Percentiles rank a stretch among this genome's conserved stretches.
Conservation (phyloP, 1,284 basidiomycete species). For the Ganoderma leucocontextum region DNA sequence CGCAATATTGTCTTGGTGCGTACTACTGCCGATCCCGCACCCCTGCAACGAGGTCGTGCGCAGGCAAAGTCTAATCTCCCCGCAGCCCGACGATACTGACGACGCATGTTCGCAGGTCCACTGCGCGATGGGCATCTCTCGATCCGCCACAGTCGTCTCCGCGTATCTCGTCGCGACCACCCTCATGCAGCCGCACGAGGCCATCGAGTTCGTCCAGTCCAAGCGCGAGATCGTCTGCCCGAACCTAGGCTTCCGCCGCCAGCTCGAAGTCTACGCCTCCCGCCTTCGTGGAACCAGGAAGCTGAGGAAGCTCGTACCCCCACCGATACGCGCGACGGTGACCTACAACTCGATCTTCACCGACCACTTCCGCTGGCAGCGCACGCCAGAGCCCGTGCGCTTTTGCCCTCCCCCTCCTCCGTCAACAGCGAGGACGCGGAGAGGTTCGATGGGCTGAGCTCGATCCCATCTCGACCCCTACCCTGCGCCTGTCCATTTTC, state of each 20-base stretch:
- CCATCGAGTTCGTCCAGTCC: constrained; percentile 42
- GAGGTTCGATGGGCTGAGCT: constrained; percentile 37
- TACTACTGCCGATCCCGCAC: constrained; percentile 16
- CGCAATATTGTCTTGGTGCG: constrained; percentile 69
- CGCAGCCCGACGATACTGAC: background rate
- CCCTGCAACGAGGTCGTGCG: background rate
- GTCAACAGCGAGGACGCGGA: constrained; percentile 14
- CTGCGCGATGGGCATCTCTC: constrained; percentile 62
- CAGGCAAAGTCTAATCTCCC: constrained; percentile 7
- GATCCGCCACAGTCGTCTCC: constrained; percentile 60
- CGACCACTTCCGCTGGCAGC: constrained; percentile 11
- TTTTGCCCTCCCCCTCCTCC: background rate
- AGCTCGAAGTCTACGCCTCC: constrained; percentile 45
- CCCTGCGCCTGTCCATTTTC: background rate
- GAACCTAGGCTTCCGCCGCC: constrained; percentile 47
- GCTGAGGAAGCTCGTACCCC: constrained; percentile 20
- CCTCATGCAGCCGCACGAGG: constrained; percentile 42
- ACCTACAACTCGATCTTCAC: constrained; percentile 4
- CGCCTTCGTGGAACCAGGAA: constrained; percentile 29
- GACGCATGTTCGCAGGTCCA: constrained; percentile 51
- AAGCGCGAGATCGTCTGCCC: constrained; percentile 46
- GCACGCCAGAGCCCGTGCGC: constrained; percentile 9
- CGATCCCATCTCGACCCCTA: background rate
- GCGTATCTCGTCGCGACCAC: constrained; percentile 57
- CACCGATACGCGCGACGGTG: constrained; percentile 18